Evolutionary conservation across 192 early-diverging fungal genomes (phyloP).

Genomic region (Paraglomus brasilianum): DNA sequence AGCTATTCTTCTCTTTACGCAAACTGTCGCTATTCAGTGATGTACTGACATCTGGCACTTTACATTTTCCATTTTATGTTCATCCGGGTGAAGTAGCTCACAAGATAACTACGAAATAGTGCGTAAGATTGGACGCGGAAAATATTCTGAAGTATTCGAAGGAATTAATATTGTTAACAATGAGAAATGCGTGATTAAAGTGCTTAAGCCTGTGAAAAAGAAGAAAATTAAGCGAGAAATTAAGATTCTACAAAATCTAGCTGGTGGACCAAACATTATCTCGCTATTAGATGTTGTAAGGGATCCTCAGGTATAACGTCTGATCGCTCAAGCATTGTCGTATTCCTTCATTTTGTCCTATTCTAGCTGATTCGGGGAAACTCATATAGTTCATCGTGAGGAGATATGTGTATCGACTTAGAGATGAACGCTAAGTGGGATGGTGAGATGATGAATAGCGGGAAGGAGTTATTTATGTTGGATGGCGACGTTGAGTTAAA

Average conservation of each 20-base stretch:
- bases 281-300: constrained; percentile 91
- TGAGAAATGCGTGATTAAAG: constrained; percentile 96
- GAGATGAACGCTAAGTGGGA: not conserved
- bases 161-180: constrained; percentile 89
- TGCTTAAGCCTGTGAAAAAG: constrained; percentile 99
- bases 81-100: constrained; percentile 42
- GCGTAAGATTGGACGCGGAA: constrained; percentile 96
- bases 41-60: not conserved
- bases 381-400: not conserved
- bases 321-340: too few species aligned
- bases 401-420: not conserved
- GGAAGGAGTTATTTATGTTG: not conserved
- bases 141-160: constrained; percentile 99
- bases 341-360: not conserved
- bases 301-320: constrained; percentile 74
- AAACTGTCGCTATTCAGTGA: constrained; percentile 15
- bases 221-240: constrained; percentile 99
- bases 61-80: not conserved
- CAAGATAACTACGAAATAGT: constrained; percentile 99
- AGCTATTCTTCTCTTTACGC: not conserved
- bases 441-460: not conserved
- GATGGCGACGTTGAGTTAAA: not conserved
- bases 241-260: constrained; percentile 97
- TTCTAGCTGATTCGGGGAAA: not conserved
- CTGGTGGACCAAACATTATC: constrained; percentile 92